Evolutionary conservation across 352 stramenopile species (phyloP), one percentile per base, ranked within the genome.

Genomic region (Halophytophthora batemanensis): DNA sequence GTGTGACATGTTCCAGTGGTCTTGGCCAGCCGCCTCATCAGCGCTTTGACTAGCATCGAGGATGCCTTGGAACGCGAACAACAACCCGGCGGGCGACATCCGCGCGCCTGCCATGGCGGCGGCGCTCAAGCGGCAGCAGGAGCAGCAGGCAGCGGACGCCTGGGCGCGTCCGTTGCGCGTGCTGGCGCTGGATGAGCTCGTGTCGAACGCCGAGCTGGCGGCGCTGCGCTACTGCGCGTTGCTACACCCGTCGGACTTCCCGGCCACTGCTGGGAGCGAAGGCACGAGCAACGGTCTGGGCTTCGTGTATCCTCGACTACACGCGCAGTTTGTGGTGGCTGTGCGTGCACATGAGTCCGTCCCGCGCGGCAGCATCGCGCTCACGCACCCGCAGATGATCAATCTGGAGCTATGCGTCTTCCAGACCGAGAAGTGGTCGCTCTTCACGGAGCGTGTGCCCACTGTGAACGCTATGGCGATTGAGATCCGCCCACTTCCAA

Each of bases 41-140:
- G 33, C 33, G 33, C 15, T 14, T 38, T 22, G 12, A 45, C 15
- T 18, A 53, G n/a, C 14, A 17, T 6, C n/a, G 15, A 14, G 3
- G 33, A 93, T 93, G 83, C 78, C 78, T 45, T 93, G 80, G 82
- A 83, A 86, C 41, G 80, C 83, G 18, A 91, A 81, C 78, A 93
- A 91, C 68, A 93, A 93, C 56, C 83, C 82, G 13, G 80, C 80
- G 12, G 80, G 83, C 34, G 74, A 87, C 54, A 77, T 93, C 57
- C 82, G 82, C 56, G 77, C 82, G 50, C 82, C 82, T 10, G 78
- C 78, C 54, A 80, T 88, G 19, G 66, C 77, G 22, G 68, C 80
- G 13, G 77, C 67, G 14, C 50, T 87, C 39, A 69, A 66, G 36
- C 65, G 73, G 40, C 64, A 87, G 51, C 60, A 83, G 71, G 64